Conservation (phyloP, 129 eudicot species). For the Sambucus nigra region DNA sequence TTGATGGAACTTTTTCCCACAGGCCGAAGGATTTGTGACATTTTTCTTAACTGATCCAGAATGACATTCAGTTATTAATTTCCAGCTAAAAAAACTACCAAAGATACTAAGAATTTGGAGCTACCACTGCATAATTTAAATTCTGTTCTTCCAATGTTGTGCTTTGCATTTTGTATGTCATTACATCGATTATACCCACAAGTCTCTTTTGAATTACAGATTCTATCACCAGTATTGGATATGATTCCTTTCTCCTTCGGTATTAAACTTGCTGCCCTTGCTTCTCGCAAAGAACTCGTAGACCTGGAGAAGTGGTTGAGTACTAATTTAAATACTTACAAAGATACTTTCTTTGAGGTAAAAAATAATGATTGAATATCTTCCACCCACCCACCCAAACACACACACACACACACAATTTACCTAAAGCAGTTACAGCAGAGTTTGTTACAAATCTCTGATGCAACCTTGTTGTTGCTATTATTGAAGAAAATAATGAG, state of each 20-base stretch:
- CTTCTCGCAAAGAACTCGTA: constrained; percentile 63
- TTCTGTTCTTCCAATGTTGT: too few relatives aligned
- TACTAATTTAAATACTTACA: constrained; percentile 39
- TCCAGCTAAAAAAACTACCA: too few relatives aligned
- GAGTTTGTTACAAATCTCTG: neutral
- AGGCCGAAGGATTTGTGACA: too few relatives aligned
- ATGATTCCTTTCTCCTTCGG: constrained; percentile 56
- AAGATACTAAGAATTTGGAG: too few relatives aligned
- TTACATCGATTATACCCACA: neutral
- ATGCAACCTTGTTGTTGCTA: neutral
- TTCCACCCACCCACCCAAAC: neutral
- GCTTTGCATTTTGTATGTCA: too few relatives aligned
- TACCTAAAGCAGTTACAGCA: neutral
- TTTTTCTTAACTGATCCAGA: too few relatives aligned
- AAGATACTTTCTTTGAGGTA: constrained; percentile 70
- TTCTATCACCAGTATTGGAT: constrained; percentile 60
- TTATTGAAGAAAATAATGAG: too few relatives aligned
- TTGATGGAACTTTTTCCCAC: too few relatives aligned
- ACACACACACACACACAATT: neutral
- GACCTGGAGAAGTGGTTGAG: constrained; percentile 83
- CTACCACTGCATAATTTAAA: too few relatives aligned
- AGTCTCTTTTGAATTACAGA: constrained; percentile 31
- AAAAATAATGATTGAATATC: neutral
- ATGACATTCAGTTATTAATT: too few relatives aligned
- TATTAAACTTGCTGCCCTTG: constrained; percentile 69